Evolutionary conservation across 2,329 filamentous ascomycete genomes (phyloP).

Genomic region (Thielaviopsis euricoi): DNA sequence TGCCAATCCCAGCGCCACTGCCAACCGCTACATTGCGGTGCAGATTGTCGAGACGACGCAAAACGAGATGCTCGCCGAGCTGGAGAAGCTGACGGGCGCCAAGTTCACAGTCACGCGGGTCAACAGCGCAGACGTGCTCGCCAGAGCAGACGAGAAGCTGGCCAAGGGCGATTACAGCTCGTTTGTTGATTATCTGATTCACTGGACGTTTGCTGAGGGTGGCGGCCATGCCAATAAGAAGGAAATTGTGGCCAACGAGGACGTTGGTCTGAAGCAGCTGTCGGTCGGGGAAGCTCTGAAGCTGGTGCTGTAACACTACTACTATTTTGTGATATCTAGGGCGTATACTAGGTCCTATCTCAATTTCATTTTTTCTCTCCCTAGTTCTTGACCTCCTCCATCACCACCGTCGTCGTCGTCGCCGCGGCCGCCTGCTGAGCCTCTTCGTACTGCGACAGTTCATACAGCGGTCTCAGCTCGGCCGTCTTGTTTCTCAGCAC

Average conservation of each 20-base stretch:
- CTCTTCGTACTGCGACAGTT: constrained; percentile 5
- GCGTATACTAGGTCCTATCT: too few species aligned
- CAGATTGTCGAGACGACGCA: constrained; percentile 29
- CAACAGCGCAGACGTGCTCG: constrained; percentile 20
- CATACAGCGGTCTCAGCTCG: constrained; percentile 8
- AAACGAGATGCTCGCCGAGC: constrained; percentile 25
- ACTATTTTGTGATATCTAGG: too few species aligned
- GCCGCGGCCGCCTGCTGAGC: background rate
- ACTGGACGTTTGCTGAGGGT: constrained; percentile 5
- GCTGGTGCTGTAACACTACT: background rate
- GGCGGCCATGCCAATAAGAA: background rate
- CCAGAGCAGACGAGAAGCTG: constrained; percentile 20
- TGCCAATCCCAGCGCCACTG: constrained; percentile 32
- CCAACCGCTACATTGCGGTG: constrained; percentile 33
- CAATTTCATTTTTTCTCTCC: too few species aligned
- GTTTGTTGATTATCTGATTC: constrained; percentile 4
- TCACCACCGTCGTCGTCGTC: background rate
- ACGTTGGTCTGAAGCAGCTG: constrained; percentile 3
- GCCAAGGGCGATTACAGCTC: constrained; percentile 15
- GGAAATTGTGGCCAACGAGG: background rate
- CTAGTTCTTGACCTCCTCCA: background rate
- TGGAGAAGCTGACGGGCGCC: constrained; percentile 31
- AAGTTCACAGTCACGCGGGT: constrained; percentile 30
- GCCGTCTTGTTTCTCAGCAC: constrained; percentile 11
- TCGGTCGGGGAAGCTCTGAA: constrained; percentile 1